Percentiles rank a stretch among this genome's conserved stretches.
These are phyloP conservation scores for Penicillium goetzii DNA, from an alignment of 495 filamentous ascomycete genomes.

Conservation along the genomic window DNA sequence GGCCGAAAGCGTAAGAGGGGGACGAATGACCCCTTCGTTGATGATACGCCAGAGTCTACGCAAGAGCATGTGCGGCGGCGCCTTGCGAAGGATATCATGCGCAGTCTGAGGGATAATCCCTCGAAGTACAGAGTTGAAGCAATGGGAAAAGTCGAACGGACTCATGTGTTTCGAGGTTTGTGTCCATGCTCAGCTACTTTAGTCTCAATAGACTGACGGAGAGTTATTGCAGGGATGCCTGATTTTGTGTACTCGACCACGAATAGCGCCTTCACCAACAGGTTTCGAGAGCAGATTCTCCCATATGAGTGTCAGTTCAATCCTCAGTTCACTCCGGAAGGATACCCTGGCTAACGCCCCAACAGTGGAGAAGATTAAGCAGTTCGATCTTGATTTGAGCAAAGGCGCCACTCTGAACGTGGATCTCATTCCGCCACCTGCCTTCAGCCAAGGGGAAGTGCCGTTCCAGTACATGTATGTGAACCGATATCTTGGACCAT, in stretches of 20 bases:
- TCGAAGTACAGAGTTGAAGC: slow-evolving; percentile 69
- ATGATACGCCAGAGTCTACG: slow-evolving; percentile 18
- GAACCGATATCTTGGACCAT: neutral
- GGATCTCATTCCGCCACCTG: slow-evolving; percentile 80
- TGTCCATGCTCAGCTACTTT: neutral
- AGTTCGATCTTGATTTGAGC: slow-evolving; percentile 71
- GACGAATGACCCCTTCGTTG: slow-evolving; percentile 63
- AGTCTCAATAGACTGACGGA: slow-evolving; percentile 6
- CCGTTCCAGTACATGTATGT: slow-evolving; percentile 67
- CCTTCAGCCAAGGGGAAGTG: slow-evolving; percentile 65
- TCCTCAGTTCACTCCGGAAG: no score
- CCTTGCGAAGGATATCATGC: slow-evolving; percentile 53
- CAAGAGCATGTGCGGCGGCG: slow-evolving; percentile 25
- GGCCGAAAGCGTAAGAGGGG: slow-evolving; percentile 82
- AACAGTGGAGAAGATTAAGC: slow-evolving; percentile 66
- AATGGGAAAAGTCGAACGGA: slow-evolving; percentile 72
- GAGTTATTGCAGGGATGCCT: slow-evolving; percentile 48
- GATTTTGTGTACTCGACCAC: slow-evolving; percentile 79
- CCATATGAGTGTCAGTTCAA: slow-evolving; percentile 62
- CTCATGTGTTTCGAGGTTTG: slow-evolving; percentile 82
- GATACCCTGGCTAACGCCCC: slow-evolving; percentile 15
- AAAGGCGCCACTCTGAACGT: slow-evolving; percentile 60
- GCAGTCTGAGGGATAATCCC: slow-evolving; percentile 71
- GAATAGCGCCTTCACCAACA: slow-evolving; percentile 62
- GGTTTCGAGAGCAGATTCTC: slow-evolving; percentile 65